These are phyloP conservation scores for Pisolithus albus DNA, from an alignment of 768 basidiomycete genomes.

Conservation along the genomic window DNA sequence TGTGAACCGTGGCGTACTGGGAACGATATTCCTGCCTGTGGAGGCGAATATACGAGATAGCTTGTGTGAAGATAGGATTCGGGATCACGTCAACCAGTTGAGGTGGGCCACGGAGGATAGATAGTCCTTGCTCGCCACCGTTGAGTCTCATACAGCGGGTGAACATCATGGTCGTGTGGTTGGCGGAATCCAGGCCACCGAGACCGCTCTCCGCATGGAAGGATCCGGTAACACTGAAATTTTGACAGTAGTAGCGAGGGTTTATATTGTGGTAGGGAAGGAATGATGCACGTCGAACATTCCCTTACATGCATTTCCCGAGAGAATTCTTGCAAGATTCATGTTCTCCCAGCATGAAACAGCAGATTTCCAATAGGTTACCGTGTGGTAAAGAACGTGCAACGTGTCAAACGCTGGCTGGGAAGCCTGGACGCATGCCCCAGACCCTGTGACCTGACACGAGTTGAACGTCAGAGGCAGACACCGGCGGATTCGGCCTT, in stretches of 20 bases:
- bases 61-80: slow-evolving; percentile 3
- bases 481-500: no score
- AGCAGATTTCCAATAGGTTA: no score
- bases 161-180: slow-evolving; percentile 5
- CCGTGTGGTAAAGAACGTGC: no score
- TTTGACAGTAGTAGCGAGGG: neutral
- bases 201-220: slow-evolving; percentile 4
- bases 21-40: slow-evolving; percentile 5
- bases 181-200: neutral
- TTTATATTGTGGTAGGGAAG: neutral
- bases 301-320: no score
- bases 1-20: neutral
- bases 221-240: neutral
- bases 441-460: no score
- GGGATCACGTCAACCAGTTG: neutral
- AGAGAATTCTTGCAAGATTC: no score
- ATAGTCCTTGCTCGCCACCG: neutral
- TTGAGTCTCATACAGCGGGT: slow-evolving; percentile 7
- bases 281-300: no score
- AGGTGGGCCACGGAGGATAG: neutral
- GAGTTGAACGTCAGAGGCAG: no score
- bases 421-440: no score
- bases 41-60: slow-evolving; percentile 2
- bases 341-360: no score
- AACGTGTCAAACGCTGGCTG: no score